Evolutionary conservation across 345 rosid genomes (phyloP).

Genomic region (Moricandia arvensis): DNA sequence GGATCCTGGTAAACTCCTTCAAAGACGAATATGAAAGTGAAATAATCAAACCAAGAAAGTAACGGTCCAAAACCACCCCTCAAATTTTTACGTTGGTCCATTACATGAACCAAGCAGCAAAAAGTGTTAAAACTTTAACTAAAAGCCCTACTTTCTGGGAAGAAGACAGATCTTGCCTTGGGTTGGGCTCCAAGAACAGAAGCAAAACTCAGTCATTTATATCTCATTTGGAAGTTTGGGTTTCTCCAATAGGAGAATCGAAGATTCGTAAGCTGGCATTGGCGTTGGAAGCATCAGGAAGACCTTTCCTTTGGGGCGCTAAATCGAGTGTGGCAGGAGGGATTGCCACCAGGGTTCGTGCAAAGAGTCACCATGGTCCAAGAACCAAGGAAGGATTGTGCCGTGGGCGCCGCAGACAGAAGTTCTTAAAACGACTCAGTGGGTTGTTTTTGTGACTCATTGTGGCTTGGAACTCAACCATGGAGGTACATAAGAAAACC

Average conservation of each 20-base stretch:
- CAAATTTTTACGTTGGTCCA: conserved; percentile 49
- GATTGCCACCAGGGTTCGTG: conserved; percentile 39
- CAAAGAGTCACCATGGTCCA: background rate
- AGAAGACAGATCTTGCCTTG: conserved; percentile 61
- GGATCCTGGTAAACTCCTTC: conserved; percentile 67
- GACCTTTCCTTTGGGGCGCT: conserved; percentile 78
- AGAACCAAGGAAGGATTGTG: conserved; percentile 51
- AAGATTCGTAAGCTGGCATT: conserved; percentile 50
- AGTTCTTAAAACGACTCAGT: conserved; percentile 53
- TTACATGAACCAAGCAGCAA: conserved; percentile 34
- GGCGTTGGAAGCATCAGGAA: conserved; percentile 46
- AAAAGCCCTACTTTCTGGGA: conserved; percentile 58
- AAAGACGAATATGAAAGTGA: conserved; percentile 39
- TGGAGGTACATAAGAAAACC: background rate
- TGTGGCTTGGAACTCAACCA: conserved; percentile 87
- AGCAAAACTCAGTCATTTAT: conserved; percentile 50
- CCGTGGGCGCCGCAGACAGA: conserved; percentile 74
- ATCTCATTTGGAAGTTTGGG: conserved; percentile 89
- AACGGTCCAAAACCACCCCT: conserved; percentile 29
- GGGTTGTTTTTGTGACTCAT: conserved; percentile 59
- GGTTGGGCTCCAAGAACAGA: conserved; percentile 61
- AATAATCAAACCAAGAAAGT: background rate
- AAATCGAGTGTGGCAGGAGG: conserved; percentile 7
- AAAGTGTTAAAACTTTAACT: background rate
- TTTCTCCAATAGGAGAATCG: conserved; percentile 61